A percentile compares a stretch with the other conserved stretches of the same genome.
phyloP scores from a whole-genome alignment of 2,329 filamentous ascomycete genomes.

The Colletotrichum sp. region DNA sequence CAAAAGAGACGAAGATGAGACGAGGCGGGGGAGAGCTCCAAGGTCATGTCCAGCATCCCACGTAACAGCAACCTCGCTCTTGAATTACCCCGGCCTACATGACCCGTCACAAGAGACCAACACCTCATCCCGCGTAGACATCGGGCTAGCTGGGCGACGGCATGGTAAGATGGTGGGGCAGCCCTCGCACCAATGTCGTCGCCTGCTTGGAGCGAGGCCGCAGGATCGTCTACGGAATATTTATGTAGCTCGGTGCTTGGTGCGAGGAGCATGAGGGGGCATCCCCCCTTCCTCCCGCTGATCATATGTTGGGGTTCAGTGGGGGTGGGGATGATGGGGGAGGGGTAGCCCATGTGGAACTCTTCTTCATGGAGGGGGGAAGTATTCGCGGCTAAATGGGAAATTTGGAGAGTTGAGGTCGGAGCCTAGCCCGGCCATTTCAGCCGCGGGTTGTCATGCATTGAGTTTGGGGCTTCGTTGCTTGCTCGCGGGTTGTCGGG shows the following conservation, averaged over 20 bases:
- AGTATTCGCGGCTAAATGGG: slow-evolving; percentile 12
- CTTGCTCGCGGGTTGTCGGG: neutral
- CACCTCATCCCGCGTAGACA: neutral
- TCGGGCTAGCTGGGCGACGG: neutral
- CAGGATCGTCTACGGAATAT: neutral
- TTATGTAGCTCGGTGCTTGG: neutral
- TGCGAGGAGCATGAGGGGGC: neutral
- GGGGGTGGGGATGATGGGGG: neutral
- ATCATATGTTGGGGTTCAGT: neutral
- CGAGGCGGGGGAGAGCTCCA: neutral
- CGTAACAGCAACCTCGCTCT: slow-evolving; percentile 2
- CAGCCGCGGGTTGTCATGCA: neutral
- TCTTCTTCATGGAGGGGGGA: neutral
- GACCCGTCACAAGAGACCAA: neutral
- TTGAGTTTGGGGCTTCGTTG: neutral
- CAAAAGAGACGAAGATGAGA: neutral
- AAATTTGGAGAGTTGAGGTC: neutral
- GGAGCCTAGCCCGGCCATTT: neutral
- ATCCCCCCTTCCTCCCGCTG: neutral
- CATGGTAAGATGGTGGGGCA: neutral
- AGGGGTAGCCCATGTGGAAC: neutral
- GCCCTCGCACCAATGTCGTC: neutral
- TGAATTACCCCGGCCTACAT: slow-evolving; percentile 11
- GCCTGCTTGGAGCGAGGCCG: neutral
- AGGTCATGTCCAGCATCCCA: neutral